Conservation (phyloP, 495 filamentous ascomycete species). For the Penicillium tannophilum region DNA sequence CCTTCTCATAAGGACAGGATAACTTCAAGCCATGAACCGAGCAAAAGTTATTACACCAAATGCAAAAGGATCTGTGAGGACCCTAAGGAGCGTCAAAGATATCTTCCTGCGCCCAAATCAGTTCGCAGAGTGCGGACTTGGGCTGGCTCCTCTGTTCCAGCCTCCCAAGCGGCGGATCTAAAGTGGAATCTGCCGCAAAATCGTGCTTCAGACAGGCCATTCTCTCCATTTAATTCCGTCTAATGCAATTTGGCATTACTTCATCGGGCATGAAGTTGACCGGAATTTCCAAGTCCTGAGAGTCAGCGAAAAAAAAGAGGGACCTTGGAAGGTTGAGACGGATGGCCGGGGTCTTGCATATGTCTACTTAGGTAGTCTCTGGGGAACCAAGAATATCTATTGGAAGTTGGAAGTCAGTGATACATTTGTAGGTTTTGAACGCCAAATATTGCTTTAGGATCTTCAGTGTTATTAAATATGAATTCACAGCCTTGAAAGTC, state of each 20-base stretch:
- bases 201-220: not conserved
- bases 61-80: slow-evolving; percentile 6
- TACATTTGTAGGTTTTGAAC: not conserved
- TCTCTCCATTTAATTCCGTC: slow-evolving; percentile 1
- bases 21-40: not conserved
- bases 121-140: slow-evolving; percentile 19
- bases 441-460: not conserved
- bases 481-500: not conserved
- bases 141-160: slow-evolving; percentile 9
- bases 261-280: not conserved
- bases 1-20: slow-evolving; percentile 1
- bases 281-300: not conserved
- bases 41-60: not conserved
- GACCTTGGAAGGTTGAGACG: not conserved
- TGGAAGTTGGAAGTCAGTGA: no score
- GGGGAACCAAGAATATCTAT: no score
- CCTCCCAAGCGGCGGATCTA: not conserved
- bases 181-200: not conserved
- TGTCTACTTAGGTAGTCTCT: no score
- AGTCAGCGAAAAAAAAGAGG: no score
- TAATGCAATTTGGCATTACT: not conserved
- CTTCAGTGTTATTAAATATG: not conserved
- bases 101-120: slow-evolving; percentile 9
- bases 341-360: no score
- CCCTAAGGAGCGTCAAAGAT: slow-evolving; percentile 1